Evolutionary conservation across 78 protist species (phyloP), one percentile per base, ranked within the genome.

Genomic region (Isochrysis galbana): DNA sequence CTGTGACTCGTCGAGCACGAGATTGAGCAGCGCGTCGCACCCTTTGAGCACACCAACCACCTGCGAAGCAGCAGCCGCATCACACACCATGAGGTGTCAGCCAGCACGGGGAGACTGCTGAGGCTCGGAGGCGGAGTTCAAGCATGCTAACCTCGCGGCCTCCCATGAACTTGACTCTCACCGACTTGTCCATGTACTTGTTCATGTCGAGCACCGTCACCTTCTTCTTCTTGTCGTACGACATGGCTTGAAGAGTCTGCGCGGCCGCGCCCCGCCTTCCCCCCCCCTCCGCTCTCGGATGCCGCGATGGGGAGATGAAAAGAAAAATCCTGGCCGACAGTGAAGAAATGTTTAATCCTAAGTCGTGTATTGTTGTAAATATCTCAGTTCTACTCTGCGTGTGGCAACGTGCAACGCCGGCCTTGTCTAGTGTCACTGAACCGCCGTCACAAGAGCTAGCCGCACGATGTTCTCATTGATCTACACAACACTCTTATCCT

Each of bases 121-220:
- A n/a, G n/a, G n/a, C n/a, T n/a, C n/a, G n/a, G n/a, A n/a, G n/a
- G n/a, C 61, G 61, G 29, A 51, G 29, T 19, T 7, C 61, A 14
- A 7, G 61, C 29, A 7, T 7, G 61, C 14, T 51, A 7, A 14
- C 94, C 44, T 93, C 94, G 45, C 94, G 80, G 1, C 94, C 94
- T 17, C 94, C 94, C 22, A 22, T 10, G 92, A 88, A 93, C 39
- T 93, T 93, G 89, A 93, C 94, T 42, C 92, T 46, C 41, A 93
- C 38, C 0, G 1, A 4, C 92, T 93, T 87, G 69, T 87, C 94
- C 38, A 87, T 2, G 44, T 78, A 74, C 80, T 74, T 70, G 3
- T n/a, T 14, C 67, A 92, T 25, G 80, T 92, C 91, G 32, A 86
- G 39, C 14, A 47, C 90, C 10, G 11, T 34, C 67, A 19, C 61